These are phyloP conservation scores for Fusarium protoensiforme DNA, from an alignment of 2,329 filamentous ascomycete species.

Conservation along the genomic window DNA sequence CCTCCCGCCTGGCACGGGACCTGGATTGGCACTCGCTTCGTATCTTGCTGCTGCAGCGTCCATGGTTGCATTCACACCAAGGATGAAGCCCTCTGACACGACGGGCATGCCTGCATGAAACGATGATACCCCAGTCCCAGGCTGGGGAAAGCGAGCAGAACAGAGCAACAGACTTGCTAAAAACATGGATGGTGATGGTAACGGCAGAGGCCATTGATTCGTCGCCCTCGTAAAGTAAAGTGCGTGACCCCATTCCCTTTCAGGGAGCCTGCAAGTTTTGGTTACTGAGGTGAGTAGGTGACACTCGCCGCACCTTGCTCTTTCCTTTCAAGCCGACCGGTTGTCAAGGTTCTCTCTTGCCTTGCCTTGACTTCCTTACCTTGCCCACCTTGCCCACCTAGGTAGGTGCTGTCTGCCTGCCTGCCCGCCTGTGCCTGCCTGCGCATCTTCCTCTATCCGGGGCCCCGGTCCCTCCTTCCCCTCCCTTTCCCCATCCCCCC, in stretches of 20 bases:
- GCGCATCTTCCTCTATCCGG: constrained; percentile 20
- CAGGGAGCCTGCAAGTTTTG: background rate
- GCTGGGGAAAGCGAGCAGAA: background rate
- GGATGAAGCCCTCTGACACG: background rate
- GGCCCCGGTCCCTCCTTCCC: constrained; percentile 8
- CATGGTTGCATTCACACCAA: background rate
- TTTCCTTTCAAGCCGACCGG: background rate
- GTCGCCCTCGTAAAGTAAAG: background rate
- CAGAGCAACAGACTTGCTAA: background rate
- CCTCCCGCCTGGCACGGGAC: constrained; percentile 3
- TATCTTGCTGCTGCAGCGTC: background rate
- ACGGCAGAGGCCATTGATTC: background rate
- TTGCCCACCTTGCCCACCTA: background rate
- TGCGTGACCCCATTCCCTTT: constrained; percentile 1
- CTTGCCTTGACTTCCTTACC: background rate
- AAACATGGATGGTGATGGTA: background rate
- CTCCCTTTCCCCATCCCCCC: background rate
- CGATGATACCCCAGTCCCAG: background rate
- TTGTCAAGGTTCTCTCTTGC: background rate
- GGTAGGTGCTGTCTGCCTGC: background rate
- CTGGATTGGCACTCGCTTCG: background rate
- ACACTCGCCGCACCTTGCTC: background rate
- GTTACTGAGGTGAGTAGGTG: background rate
- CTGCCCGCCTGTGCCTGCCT: background rate
- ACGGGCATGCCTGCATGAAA: constrained; percentile 10